Percentiles rank a stretch among this genome's conserved stretches.
These are phyloP conservation scores for Raddia guianensis DNA, from an alignment of 176 grass and related monocot species.

Conservation along the genomic window DNA sequence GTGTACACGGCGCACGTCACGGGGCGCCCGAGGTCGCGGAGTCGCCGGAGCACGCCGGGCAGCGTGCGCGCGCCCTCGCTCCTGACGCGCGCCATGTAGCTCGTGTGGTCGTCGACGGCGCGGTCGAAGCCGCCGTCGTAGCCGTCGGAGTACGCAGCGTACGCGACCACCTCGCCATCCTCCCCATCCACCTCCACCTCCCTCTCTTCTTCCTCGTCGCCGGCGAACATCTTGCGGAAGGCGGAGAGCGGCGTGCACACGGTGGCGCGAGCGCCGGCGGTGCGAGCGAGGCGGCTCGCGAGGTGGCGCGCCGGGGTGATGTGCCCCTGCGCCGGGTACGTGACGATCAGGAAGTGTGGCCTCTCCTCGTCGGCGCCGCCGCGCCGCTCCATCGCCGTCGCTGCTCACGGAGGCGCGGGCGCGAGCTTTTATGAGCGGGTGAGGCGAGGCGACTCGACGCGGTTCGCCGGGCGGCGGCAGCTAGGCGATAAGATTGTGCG, in stretches of 20 bases:
- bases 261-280: constrained; percentile 45
- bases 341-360: constrained; percentile 66
- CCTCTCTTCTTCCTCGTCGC: constrained; percentile 9
- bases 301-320: constrained; percentile 74
- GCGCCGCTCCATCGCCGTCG: constrained; percentile 19
- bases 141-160: constrained; percentile 61
- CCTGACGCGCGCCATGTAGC: constrained; percentile 37
- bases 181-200: not conserved
- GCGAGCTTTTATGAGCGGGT: not conserved
- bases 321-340: constrained; percentile 66
- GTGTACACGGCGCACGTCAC: constrained; percentile 59
- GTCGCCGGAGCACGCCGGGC: constrained; percentile 19
- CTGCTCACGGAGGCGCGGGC: not conserved
- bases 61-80: constrained; percentile 43
- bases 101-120: constrained; percentile 27
- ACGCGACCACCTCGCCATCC: constrained; percentile 30
- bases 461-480: not conserved
- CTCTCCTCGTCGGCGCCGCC: not conserved
- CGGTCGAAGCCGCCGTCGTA: constrained; percentile 58
- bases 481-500: not conserved
- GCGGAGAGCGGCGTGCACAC: constrained; percentile 52
- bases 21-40: constrained; percentile 35
- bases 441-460: constrained; percentile 10
- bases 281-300: constrained; percentile 41
- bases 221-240: constrained; percentile 60